A percentile compares a stretch with the other conserved stretches of the same genome.
Evolutionary conservation across 345 rosid species (phyloP).

Genomic region (Bretschneidera sinensis): DNA sequence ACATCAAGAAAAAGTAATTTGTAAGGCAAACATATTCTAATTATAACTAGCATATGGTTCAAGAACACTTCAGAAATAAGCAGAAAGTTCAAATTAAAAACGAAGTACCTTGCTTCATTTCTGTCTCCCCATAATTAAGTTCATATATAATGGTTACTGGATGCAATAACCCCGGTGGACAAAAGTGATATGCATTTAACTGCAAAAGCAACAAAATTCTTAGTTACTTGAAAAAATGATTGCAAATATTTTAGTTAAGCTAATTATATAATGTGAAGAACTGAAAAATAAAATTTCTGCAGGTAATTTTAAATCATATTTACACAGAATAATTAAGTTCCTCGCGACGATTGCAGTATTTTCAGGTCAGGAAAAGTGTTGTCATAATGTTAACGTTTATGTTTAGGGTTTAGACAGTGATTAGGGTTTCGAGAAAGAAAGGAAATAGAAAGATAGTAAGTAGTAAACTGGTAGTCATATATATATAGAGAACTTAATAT

Average conservation of each 20-base stretch:
- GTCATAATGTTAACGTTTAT: too few species aligned
- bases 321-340: too few species aligned
- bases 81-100: slow-evolving; percentile 4
- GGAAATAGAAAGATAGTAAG: too few species aligned
- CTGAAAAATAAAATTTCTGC: not conserved
- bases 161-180: slow-evolving; percentile 67
- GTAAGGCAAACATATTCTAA: not conserved
- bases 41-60: not conserved
- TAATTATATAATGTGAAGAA: not conserved
- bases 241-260: too few species aligned
- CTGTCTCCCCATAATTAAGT: slow-evolving; percentile 86
- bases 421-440: too few species aligned
- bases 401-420: too few species aligned
- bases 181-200: slow-evolving; percentile 65
- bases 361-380: too few species aligned
- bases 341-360: too few species aligned
- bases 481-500: too few species aligned
- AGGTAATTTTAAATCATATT: too few species aligned
- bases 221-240: slow-evolving; percentile 12
- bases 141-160: slow-evolving; percentile 79
- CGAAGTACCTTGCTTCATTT: slow-evolving; percentile 78
- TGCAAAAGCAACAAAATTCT: slow-evolving; percentile 34
- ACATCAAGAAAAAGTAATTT: too few species aligned
- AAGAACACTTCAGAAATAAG: not conserved
- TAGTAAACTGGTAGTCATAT: too few species aligned